A percentile compares a stretch with the other conserved stretches of the same genome.
Conservation (phyloP, 495 filamentous ascomycete species). For the Lichina pygmaea region DNA sequence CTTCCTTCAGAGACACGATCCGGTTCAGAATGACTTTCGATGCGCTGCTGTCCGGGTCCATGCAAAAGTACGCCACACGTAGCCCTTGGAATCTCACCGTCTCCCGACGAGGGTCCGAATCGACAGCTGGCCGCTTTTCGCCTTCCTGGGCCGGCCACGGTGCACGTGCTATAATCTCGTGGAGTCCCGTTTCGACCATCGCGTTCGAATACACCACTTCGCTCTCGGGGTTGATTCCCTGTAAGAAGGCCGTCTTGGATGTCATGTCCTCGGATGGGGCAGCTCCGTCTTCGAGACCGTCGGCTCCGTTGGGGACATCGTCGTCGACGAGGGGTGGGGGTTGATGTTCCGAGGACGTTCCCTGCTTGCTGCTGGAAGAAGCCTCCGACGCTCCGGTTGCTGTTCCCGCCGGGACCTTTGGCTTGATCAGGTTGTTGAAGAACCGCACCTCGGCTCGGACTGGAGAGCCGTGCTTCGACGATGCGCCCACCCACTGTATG, state of each 20-base stretch:
- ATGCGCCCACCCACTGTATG: conserved; percentile 69
- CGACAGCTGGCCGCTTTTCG: conserved; percentile 11
- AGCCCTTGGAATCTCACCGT: conserved; percentile 79
- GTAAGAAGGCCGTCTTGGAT: conserved; percentile 49
- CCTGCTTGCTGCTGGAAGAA: too few relatives aligned
- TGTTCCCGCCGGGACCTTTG: too few relatives aligned
- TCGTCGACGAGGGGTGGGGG: too few relatives aligned
- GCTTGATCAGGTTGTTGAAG: conserved; percentile 49
- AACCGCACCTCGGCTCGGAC: conserved; percentile 56
- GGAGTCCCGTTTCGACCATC: conserved; percentile 60
- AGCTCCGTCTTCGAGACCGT: conserved; percentile 32
- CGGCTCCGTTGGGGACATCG: too few relatives aligned
- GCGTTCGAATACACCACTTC: conserved; percentile 56
- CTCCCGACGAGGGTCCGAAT: conserved; percentile 18
- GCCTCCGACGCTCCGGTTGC: too few relatives aligned
- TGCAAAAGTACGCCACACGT: conserved; percentile 63
- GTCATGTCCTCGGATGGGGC: conserved; percentile 3
- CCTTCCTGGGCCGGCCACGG: conserved; percentile 58
- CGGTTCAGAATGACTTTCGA: conserved; percentile 66
- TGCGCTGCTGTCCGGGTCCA: conserved; percentile 57
- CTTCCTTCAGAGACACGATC: conserved; percentile 85
- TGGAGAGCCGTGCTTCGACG: conserved; percentile 28
- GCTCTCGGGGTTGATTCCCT: conserved; percentile 63
- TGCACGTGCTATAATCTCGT: conserved; percentile 44
- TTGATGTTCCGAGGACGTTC: too few relatives aligned